Percentiles rank a stretch among this genome's conserved stretches.
Evolutionary conservation across 345 rosid species (phyloP).

Genomic region (Mallotus nudiflorus): DNA sequence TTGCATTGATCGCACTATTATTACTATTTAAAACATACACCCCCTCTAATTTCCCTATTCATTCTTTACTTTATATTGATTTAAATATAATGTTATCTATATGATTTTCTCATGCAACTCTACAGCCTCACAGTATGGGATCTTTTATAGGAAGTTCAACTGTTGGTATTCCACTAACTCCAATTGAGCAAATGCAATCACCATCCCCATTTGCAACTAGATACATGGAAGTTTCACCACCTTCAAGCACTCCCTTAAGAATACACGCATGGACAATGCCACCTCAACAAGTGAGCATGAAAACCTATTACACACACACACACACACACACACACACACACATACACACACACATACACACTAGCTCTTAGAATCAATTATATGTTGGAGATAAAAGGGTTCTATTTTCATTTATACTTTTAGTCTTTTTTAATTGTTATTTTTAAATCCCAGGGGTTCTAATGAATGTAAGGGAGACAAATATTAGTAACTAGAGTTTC

Average conservation of each 20-base stretch:
- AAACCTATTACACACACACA: too few relatives aligned
- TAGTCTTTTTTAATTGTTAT: not conserved
- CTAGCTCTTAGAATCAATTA: too few relatives aligned
- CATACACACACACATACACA: too few relatives aligned
- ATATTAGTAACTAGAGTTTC: not conserved
- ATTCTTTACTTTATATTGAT: not conserved
- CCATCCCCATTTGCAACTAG: constrained; percentile 34
- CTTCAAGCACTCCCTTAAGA: constrained; percentile 54
- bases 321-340: too few relatives aligned
- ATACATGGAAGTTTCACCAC: constrained; percentile 40
- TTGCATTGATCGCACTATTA: not conserved
- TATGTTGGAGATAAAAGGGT: too few relatives aligned
- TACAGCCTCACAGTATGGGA: constrained; percentile 45
- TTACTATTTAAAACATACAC: too few relatives aligned
- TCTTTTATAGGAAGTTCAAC: constrained; percentile 40
- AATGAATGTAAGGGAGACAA: not conserved
- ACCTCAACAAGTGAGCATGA: constrained; percentile 36
- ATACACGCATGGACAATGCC: constrained; percentile 40
- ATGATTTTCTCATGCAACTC: constrained; percentile 43
- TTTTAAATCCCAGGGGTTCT: not conserved
- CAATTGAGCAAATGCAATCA: not conserved
- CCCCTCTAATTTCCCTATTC: not conserved
- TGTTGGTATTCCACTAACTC: not conserved
- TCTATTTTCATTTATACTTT: not conserved
- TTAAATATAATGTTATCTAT: too few relatives aligned